Base-by-base conservation (phyloP, 1,284 basidiomycete genomes). In the Cystobasidiaceae sp. region DNA sequence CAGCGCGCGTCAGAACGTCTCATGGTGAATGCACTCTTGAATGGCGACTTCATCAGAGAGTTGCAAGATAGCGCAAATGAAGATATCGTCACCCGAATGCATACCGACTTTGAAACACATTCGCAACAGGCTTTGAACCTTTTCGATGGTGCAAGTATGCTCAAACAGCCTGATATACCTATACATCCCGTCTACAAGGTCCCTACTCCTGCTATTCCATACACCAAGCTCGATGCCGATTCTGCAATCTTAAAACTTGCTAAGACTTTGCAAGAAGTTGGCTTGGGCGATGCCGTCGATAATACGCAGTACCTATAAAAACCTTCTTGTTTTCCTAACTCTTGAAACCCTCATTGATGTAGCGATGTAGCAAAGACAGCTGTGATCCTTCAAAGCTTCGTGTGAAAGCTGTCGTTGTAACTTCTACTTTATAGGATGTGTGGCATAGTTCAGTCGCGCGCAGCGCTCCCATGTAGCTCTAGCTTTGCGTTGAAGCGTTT, bases 191-290 rank as follows among this genome's bases (percentile, higher is more conserved):
- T 51, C 51, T 33, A 33, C 39, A n/a, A n/a, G n/a, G n/a, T n/a
- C n/a, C n/a, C n/a, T n/a, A n/a, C n/a, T n/a, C n/a, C n/a, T n/a
- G n/a, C n/a, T 27, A n/a, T 44, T 21, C 61, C 61, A 1, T 64
- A 54, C 33, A 56, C 17, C 9, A 64, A 56, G 30, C 34, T 43
- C 25, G 61, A 64, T 23, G 43, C 51, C 15, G 61, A 64, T 39
- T 48, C 46, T n/a, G 61, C 61, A 27, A 56, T 64, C 44, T 50
- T 55, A 19, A 64, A 64, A 51, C 21, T 64, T 3, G 61, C 61
- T 27, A 51, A 43, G 25, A 64, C 61, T 11, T 19, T 64, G n/a
- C 52, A 55, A 28, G 34, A 55, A 45, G 51, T 64, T 17, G 61
- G 61, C 25, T 46, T 64, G 7, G 61, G 61, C 23, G 61, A 64